Conservation (phyloP, 129 eudicot genomes). For the Calendula officinalis region DNA sequence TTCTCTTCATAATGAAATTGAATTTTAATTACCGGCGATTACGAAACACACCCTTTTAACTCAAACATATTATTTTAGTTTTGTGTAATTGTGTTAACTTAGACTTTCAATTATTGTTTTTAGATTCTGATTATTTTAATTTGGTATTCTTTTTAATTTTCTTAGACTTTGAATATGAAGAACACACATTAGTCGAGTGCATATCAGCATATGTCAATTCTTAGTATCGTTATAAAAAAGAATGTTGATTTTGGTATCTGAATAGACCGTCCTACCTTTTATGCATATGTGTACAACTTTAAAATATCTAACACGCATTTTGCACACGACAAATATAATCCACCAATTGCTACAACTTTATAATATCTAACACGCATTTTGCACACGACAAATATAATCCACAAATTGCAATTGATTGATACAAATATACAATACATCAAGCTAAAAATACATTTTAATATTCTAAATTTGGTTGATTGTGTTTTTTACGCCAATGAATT, state of each 20-base stretch:
- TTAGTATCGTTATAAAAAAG: constrained; percentile 3
- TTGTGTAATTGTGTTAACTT: neutral
- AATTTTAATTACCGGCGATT: too few relatives aligned
- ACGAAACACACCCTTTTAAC: too few relatives aligned
- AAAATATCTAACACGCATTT: constrained; percentile 16
- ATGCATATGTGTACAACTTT: neutral
- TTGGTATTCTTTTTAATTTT: neutral
- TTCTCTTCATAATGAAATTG: too few relatives aligned
- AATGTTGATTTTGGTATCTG: constrained; percentile 14
- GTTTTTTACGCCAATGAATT: too few relatives aligned
- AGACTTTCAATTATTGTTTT: neutral
- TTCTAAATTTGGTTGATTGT: too few relatives aligned
- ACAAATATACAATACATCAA: neutral
- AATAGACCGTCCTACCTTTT: neutral
- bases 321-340: constrained; percentile 14
- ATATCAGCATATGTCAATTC: neutral
- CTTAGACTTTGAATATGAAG: neutral
- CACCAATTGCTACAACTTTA: neutral
- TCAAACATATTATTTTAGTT: too few relatives aligned
- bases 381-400: constrained; percentile 16
- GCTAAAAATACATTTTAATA: too few relatives aligned
- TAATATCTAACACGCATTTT: constrained; percentile 13
- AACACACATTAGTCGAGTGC: neutral
- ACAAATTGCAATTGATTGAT: neutral
- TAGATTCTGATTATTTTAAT: neutral